Base-by-base conservation (phyloP, 2,329 filamentous ascomycete genomes). In the Fusarium tricinctum region DNA sequence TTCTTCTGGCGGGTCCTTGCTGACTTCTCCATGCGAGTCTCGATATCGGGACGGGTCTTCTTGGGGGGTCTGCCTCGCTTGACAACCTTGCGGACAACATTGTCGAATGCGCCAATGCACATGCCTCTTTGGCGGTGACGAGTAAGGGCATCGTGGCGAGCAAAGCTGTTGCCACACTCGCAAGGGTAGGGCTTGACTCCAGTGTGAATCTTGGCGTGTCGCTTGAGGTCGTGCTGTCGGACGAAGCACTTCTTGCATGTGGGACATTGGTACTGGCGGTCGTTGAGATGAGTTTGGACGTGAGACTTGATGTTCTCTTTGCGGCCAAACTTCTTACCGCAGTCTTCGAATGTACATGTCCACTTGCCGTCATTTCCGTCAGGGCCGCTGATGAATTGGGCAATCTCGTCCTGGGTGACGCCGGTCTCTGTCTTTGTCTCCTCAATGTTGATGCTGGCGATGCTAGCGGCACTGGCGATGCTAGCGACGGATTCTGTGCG, bases 301-400 rank as follows among this genome's bases (percentile, higher is more conserved):
- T 99, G 96, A 1, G 94, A 97, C 78, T 97, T 97, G 83, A 98
- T 97, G 81, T 99, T 98, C 79, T 99, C 96, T 79, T 97, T 97
- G 72, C 96, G 89, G n/a, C 94, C 95, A 77, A 99, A 98, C 53
- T 90, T 88, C 79, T 97, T 97, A 72, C 90, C 88, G 79, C 96
- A 99, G 28, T 89, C 90, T 10, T 93, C 85, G 58, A 82, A 94
- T n/a, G 88, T 80, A 76, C 92, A 96, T 8, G 89, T 83, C 91
- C 91, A 96, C 79, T 93, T 94, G 72, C 90, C 90, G 71, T 94
- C 91, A n/a, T 79, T 77, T 4, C 88, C 83, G 72, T 93, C 91
- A 0, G 92, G 92, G 2, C 91, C 91, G 48, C 86, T 84, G 71
- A 95, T 95, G 78, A 86, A 93, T 49, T 87, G 86, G 6, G 89